phyloP scores from a whole-genome alignment of 2,329 filamentous ascomycete species.

The Cercospora canescens region DNA sequence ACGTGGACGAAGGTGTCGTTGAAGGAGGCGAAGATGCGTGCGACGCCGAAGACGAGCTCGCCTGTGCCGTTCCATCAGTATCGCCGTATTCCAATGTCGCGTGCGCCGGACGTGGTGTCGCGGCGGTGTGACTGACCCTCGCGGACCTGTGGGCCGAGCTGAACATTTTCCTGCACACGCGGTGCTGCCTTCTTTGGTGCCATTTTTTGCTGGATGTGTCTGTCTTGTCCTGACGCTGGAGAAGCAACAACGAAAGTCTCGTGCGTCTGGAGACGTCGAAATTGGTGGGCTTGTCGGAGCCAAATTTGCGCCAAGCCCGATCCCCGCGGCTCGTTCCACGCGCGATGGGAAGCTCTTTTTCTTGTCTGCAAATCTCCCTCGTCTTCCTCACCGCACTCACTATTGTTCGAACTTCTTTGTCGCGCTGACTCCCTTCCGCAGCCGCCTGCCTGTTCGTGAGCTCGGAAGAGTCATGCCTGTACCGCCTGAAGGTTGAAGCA shows the following conservation, averaged over 20 bases:
- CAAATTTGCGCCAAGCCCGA: conserved; percentile 19
- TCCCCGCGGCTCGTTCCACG: neutral
- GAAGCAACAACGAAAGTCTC: neutral
- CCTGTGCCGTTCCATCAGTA: conserved; percentile 53
- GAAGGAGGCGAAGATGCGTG: conserved; percentile 90
- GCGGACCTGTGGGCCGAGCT: conserved; percentile 92
- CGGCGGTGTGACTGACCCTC: conserved; percentile 66
- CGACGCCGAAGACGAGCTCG: conserved; percentile 97
- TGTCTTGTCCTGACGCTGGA: conserved; percentile 31
- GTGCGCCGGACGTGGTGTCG: conserved; percentile 4
- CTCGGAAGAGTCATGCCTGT: conserved; percentile 9
- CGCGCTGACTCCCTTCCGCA: neutral
- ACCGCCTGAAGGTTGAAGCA: conserved; percentile 11
- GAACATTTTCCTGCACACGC: conserved; percentile 93
- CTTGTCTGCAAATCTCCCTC: conserved; percentile 10
- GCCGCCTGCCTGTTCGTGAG: neutral
- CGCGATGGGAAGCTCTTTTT: neutral
- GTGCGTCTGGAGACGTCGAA: conserved; percentile 6
- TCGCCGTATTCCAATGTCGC: conserved; percentile 13
- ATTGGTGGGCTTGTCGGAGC: conserved; percentile 14
- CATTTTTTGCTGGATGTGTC: conserved; percentile 61
- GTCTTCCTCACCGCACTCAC: conserved; percentile 9
- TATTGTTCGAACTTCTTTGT: neutral
- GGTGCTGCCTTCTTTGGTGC: conserved; percentile 87
- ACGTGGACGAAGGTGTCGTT: conserved; percentile 78